A percentile compares a stretch with the other conserved stretches of the same genome.
phyloP scores from a whole-genome alignment of 768 basidiomycete genomes.

The Rhizopogon vesiculosus region DNA sequence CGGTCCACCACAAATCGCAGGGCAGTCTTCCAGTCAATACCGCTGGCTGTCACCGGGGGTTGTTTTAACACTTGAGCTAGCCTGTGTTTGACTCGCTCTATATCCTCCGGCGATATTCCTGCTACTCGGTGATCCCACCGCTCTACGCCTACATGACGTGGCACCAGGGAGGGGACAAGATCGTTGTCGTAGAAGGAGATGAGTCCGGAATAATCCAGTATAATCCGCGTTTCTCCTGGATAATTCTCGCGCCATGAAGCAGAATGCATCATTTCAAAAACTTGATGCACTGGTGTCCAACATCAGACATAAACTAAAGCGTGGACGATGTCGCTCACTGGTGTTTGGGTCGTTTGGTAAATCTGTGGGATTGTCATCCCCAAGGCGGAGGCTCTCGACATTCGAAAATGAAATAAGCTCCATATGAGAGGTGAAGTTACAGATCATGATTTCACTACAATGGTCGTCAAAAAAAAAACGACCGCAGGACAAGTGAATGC shows the following conservation, averaged over 20 bases:
- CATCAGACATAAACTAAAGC: not conserved
- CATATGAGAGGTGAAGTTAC: constrained; percentile 38
- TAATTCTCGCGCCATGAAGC: constrained; percentile 17
- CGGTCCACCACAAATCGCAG: constrained; percentile 34
- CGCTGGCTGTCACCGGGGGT: constrained; percentile 15
- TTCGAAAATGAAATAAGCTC: constrained; percentile 34
- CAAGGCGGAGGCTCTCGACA: constrained; percentile 10
- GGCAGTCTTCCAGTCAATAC: constrained; percentile 39
- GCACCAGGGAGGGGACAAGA: constrained; percentile 14
- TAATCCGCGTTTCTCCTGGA: constrained; percentile 22
- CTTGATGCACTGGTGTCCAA: not conserved
- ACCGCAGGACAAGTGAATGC: constrained; percentile 5
- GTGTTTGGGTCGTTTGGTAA: not conserved
- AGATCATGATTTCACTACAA: constrained; percentile 43
- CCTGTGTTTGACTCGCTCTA: constrained; percentile 1
- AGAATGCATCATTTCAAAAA: constrained; percentile 10
- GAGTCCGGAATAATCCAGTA: constrained; percentile 13
- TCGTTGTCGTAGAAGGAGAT: constrained; percentile 25
- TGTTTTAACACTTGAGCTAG: constrained; percentile 4
- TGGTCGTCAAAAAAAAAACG: not conserved
- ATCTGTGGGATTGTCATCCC: rapidly evolving
- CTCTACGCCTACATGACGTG: constrained; percentile 8
- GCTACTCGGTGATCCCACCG: constrained; percentile 17
- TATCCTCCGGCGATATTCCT: constrained; percentile 11
- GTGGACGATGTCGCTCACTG: not conserved